Evolutionary conservation across 257 asterid species (phyloP), one percentile per base, ranked within the genome.

Genomic region (Solanum arcanum): DNA sequence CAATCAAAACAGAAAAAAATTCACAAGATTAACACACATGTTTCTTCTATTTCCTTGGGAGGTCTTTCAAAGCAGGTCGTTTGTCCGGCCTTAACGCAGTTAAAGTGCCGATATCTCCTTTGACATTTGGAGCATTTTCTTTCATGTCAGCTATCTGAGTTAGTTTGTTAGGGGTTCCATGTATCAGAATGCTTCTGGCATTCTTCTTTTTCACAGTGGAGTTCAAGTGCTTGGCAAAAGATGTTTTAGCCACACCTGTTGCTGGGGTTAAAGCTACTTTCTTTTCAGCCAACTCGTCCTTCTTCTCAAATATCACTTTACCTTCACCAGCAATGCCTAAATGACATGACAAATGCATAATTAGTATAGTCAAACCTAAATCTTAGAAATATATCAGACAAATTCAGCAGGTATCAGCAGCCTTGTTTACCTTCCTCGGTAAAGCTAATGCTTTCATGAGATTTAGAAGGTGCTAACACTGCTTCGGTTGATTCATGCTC

Each of bases 101-200:
- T 84, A 90, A 23, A 87, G 89, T 88, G 23, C 93, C 93, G 23
- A 88, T 49, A 16, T 91, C 91, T 46, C 84, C 49, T 90, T 91
- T 94, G 25, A 70, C 82, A 13, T 27, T 44, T 33, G 90, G 90
- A 75, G 80, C 90, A 86, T 94, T 95, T 90, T 94, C 98, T 87
- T 95, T 95, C 96, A 92, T 89, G 84, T 92, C 90, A n/a, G 88
- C 89, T n/a, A 35, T 74, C 20, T 74, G 75, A 33, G 66, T 84
- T 47, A 59, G 87, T 92, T 94, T 94, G n/a, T 88, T 85, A 3
- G 98, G 97, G 3, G 98, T 95, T 69, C 94, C 98, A 74, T 92
- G 98, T 69, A 93, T 93, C 90, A 94, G 70, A 68, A 93, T 93
- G 88, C 93, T 89, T 89, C 96, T 91, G 10, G 89, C 91, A 9